A percentile compares a stretch with the other conserved stretches of the same genome.
phyloP scores from a whole-genome alignment of 305 asterid genomes.

The Striga hermonthica region DNA sequence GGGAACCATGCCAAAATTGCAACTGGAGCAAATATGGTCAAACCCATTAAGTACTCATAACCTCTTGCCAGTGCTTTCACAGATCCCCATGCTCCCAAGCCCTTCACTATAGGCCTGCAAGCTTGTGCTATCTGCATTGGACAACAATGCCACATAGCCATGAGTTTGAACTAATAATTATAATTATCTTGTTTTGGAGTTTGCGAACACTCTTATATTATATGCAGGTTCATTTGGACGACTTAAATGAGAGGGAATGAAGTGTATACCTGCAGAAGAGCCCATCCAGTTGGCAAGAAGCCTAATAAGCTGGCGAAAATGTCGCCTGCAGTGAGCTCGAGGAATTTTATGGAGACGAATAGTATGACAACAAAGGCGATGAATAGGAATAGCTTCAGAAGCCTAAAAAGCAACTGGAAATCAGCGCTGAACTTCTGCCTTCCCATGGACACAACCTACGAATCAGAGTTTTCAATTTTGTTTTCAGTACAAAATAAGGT shows the following conservation, averaged over 20 bases:
- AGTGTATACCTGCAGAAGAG: slow-evolving; percentile 63
- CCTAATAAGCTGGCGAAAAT: slow-evolving; percentile 77
- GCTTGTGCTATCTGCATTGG: slow-evolving; percentile 5
- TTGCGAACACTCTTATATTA: slow-evolving; percentile 28
- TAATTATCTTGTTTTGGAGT: background rate
- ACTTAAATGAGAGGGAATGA: background rate
- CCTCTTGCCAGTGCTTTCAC: background rate
- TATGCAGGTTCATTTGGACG: background rate
- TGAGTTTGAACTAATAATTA: too few relatives aligned
- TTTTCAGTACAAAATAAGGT: slow-evolving; percentile 18
- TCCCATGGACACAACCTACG: slow-evolving; percentile 93
- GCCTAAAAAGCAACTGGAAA: slow-evolving; percentile 94
- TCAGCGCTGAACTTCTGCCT: slow-evolving; percentile 85
- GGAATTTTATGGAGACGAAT: slow-evolving; percentile 54
- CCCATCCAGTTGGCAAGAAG: slow-evolving; percentile 96
- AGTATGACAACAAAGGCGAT: slow-evolving; percentile 58
- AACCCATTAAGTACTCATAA: slow-evolving; percentile 2
- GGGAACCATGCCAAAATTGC: slow-evolving; percentile 8
- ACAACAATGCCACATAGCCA: background rate
- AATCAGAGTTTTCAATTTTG: slow-evolving; percentile 6
- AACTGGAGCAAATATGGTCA: background rate
- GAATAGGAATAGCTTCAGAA: slow-evolving; percentile 70
- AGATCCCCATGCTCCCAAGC: background rate
- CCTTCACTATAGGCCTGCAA: background rate
- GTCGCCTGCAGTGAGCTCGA: slow-evolving; percentile 69